Conservation (phyloP, 768 basidiomycete species). For the Sistotremastrum suecicum region DNA sequence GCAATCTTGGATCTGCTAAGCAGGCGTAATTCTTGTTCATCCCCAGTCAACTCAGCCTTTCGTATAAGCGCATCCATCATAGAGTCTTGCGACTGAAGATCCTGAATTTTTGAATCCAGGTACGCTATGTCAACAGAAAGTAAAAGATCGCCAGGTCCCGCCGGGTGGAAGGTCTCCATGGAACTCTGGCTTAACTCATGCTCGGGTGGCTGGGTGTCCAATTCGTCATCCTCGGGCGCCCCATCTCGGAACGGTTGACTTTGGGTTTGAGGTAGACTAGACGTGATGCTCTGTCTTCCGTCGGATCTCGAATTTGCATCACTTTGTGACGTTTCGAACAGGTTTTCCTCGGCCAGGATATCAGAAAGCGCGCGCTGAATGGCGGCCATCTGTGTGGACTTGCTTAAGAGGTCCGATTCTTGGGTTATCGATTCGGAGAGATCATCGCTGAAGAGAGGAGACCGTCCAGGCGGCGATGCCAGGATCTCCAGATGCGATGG, state of each 20-base stretch:
- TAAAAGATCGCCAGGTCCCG: constrained; percentile 82
- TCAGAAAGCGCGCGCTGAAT: constrained; percentile 93
- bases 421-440: too few species aligned
- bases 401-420: too few species aligned
- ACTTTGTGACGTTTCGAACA: constrained; percentile 14
- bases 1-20: constrained; percentile 71
- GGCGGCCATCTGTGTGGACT: constrained; percentile 52
- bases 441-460: too few species aligned
- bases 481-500: neutral
- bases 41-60: constrained; percentile 90
- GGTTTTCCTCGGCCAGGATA: constrained; percentile 79
- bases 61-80: constrained; percentile 83
- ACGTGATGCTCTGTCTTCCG: constrained; percentile 7
- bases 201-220: constrained; percentile 7
- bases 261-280: constrained; percentile 6
- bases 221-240: constrained; percentile 22
- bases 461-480: too few species aligned
- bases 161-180: constrained; percentile 47
- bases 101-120: constrained; percentile 58
- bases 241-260: constrained; percentile 18
- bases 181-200: constrained; percentile 9
- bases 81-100: constrained; percentile 65
- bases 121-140: constrained; percentile 77
- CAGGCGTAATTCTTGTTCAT: constrained; percentile 70
- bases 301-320: constrained; percentile 4